phyloP scores from a whole-genome alignment of 1,284 basidiomycete genomes.

The Lignosus rhinocerotis region DNA sequence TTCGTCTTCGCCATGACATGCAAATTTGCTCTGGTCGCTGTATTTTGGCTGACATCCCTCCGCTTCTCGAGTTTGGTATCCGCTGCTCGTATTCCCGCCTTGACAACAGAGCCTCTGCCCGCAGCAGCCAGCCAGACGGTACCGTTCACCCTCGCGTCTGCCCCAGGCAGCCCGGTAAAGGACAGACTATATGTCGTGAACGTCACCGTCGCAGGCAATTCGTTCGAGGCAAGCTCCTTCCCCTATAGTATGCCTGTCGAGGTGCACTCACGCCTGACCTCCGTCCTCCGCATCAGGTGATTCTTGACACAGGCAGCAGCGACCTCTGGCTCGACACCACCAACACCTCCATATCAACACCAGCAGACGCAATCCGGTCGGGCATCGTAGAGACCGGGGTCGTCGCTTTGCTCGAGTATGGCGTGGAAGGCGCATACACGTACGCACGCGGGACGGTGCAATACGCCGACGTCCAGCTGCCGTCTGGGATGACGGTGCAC shows the following conservation, averaged over 20 bases:
- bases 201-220: not conserved
- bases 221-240: slow-evolving; percentile 2
- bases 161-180: not conserved
- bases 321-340: slow-evolving; percentile 16
- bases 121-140: not conserved
- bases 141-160: slow-evolving; percentile 6
- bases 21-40: no score
- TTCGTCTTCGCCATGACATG: no score
- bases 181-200: slow-evolving; percentile 9
- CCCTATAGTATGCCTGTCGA: not conserved
- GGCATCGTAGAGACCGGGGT: not conserved
- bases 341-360: not conserved
- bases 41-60: no score
- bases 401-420: slow-evolving; percentile 1
- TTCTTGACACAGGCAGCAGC: slow-evolving; percentile 12
- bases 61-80: no score
- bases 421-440: slow-evolving; percentile 3
- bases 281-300: not conserved
- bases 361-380: not conserved
- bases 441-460: slow-evolving; percentile 5
- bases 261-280: not conserved
- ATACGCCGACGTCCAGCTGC: slow-evolving; percentile 6
- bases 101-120: not conserved
- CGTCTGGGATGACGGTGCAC: not conserved
- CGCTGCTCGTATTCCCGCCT: no score